A percentile compares a stretch with the other conserved stretches of the same genome.
Conservation (phyloP, 2,329 filamentous ascomycete genomes). For the Venturia carpophila region DNA sequence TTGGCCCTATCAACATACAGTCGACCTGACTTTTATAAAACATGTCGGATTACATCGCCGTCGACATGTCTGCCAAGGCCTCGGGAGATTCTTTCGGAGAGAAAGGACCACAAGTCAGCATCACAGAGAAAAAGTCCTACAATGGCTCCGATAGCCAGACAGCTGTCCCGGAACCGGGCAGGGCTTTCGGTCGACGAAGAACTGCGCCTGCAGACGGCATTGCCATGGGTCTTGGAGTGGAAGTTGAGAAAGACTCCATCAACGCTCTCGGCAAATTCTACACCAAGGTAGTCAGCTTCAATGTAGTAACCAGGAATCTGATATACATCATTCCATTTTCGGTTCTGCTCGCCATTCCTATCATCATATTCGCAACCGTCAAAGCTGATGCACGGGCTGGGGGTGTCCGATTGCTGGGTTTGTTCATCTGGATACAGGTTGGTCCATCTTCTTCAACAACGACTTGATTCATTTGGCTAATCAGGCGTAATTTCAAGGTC, state of each 20-base stretch:
- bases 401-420: slow-evolving; percentile 44
- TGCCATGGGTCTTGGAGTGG: slow-evolving; percentile 3
- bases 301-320: slow-evolving; percentile 53
- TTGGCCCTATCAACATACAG: not conserved
- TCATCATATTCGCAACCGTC: slow-evolving; percentile 42
- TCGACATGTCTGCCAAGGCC: not conserved
- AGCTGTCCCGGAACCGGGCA: not conserved
- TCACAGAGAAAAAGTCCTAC: not conserved
- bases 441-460: no score
- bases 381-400: slow-evolving; percentile 24
- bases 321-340: slow-evolving; percentile 16
- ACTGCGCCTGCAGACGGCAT: not conserved
- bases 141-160: not conserved
- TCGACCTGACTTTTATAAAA: no score
- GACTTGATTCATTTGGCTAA: no score
- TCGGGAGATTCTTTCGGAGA: not conserved
- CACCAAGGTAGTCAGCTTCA: slow-evolving; percentile 55
- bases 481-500: no score
- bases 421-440: slow-evolving; percentile 63
- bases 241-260: slow-evolving; percentile 48
- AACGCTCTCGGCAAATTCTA: slow-evolving; percentile 61
- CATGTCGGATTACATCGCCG: slow-evolving; percentile 6
- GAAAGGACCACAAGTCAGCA: not conserved
- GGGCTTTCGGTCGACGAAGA: not conserved
- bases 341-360: slow-evolving; percentile 36